Conservation (phyloP, 495 filamentous ascomycete genomes). For the Cladorrhinum samala region DNA sequence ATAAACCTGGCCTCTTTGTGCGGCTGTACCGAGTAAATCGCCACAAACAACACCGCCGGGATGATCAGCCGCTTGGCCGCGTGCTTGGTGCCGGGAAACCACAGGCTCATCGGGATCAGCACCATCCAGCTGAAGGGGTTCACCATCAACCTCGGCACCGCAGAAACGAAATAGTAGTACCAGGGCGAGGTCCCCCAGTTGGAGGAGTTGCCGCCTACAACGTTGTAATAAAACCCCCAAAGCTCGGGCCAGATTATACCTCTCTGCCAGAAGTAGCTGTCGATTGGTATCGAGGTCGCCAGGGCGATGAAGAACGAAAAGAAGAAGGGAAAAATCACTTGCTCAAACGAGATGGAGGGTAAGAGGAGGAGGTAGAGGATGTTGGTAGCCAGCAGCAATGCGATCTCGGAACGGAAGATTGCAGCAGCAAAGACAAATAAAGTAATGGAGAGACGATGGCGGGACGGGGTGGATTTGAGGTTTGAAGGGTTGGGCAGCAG, state of each 20-base stretch:
- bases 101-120: constrained; percentile 60
- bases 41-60: constrained; percentile 65
- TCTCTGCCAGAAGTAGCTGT: constrained; percentile 89
- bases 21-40: constrained; percentile 74
- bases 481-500: constrained; percentile 52
- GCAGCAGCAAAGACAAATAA: constrained; percentile 77
- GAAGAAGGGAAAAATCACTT: constrained; percentile 64
- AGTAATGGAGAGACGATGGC: constrained; percentile 54
- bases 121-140: constrained; percentile 63
- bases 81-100: constrained; percentile 38
- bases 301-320: constrained; percentile 58
- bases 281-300: constrained; percentile 59
- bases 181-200: constrained; percentile 84
- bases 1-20: constrained; percentile 98
- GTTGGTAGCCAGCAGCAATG: constrained; percentile 63
- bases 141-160: constrained; percentile 74
- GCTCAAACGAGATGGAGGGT: constrained; percentile 48
- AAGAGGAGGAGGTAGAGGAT: constrained; percentile 52
- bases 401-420: constrained; percentile 85
- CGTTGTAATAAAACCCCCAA: constrained; percentile 86
- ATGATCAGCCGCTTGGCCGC: constrained; percentile 49
- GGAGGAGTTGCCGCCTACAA: constrained; percentile 65
- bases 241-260: constrained; percentile 82
- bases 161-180: constrained; percentile 75
- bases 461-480: constrained; percentile 24